phyloP scores from a whole-genome alignment of 495 filamentous ascomycete genomes.

The Penicillium verhagenii region DNA sequence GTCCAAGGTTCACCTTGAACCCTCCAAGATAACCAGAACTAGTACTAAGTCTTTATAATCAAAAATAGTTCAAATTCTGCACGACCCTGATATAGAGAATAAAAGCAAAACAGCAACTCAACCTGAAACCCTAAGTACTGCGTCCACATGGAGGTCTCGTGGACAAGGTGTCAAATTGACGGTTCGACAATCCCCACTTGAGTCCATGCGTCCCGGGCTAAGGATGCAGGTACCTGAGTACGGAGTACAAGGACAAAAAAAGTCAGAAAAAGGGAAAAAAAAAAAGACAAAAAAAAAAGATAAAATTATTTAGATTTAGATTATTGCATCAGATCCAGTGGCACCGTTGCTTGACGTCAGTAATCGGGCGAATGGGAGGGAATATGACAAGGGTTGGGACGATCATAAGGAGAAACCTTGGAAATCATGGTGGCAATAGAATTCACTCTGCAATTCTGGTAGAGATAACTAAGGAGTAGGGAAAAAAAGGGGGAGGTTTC shows the following conservation, averaged over 20 bases:
- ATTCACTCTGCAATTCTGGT: neutral
- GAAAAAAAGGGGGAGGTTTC: neutral
- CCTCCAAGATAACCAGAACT: too few species aligned
- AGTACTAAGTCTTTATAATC: too few species aligned
- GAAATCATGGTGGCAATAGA: neutral
- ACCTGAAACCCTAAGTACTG: slow-evolving; percentile 17
- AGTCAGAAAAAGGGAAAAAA: too few species aligned
- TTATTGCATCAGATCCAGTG: neutral
- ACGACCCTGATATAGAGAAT: neutral
- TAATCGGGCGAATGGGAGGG: neutral
- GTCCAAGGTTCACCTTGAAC: too few species aligned
- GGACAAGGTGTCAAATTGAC: slow-evolving; percentile 11
- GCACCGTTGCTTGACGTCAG: slow-evolving; percentile 1
- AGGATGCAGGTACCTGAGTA: slow-evolving; percentile 24
- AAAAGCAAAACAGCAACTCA: slow-evolving; percentile 5
- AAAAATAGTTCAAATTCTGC: too few species aligned
- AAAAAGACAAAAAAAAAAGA: neutral
- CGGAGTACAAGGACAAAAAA: neutral
- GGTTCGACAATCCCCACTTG: slow-evolving; percentile 7
- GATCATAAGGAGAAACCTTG: neutral
- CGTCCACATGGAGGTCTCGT: slow-evolving; percentile 32
- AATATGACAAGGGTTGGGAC: neutral
- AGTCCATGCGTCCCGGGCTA: slow-evolving; percentile 19
- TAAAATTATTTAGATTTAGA: too few species aligned
- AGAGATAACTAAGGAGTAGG: neutral